A percentile compares a stretch with the other conserved stretches of the same genome.
Conservation (phyloP, 1,284 basidiomycete species). For the Heliocybe sulcata region DNA sequence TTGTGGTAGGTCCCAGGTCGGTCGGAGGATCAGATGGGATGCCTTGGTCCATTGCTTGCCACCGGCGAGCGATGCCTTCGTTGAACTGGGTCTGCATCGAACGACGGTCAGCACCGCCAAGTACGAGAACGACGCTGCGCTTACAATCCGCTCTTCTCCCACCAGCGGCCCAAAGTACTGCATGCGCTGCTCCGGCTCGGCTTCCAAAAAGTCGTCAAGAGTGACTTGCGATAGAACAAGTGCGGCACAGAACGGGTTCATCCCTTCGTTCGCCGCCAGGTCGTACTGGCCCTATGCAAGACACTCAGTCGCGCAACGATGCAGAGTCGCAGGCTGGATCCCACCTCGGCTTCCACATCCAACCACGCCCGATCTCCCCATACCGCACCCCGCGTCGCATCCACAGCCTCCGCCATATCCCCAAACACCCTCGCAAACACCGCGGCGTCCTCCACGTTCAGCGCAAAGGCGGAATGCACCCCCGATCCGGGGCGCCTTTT, state of each 20-base stretch:
- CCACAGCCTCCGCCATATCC: slow-evolving; percentile 38
- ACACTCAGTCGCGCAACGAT: no score
- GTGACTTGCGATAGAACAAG: slow-evolving; percentile 50
- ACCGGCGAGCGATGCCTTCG: slow-evolving; percentile 27
- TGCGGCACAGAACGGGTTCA: slow-evolving; percentile 62
- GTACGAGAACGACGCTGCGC: slow-evolving; percentile 15
- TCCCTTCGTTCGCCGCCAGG: slow-evolving; percentile 42
- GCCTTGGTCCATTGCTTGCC: slow-evolving; percentile 21
- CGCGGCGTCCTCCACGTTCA: slow-evolving; percentile 49
- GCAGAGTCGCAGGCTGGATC: no score
- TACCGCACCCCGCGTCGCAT: slow-evolving; percentile 32
- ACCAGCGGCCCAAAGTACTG: slow-evolving; percentile 38
- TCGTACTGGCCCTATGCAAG: slow-evolving; percentile 44
- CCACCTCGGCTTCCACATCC: slow-evolving; percentile 46
- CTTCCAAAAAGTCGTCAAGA: slow-evolving; percentile 47
- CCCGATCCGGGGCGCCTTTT: slow-evolving; percentile 32
- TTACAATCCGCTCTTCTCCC: slow-evolving; percentile 47
- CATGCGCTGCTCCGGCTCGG: slow-evolving; percentile 38
- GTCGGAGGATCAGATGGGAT: not conserved
- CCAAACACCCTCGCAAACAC: slow-evolving; percentile 46
- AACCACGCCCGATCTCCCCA: slow-evolving; percentile 61
- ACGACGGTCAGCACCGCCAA: not conserved
- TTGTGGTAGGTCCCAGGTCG: no score
- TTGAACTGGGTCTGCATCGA: slow-evolving; percentile 28
- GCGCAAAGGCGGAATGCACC: slow-evolving; percentile 53